These are phyloP conservation scores for Saprolegnia diclina DNA, from an alignment of 352 stramenopile species.

Conservation along the genomic window DNA sequence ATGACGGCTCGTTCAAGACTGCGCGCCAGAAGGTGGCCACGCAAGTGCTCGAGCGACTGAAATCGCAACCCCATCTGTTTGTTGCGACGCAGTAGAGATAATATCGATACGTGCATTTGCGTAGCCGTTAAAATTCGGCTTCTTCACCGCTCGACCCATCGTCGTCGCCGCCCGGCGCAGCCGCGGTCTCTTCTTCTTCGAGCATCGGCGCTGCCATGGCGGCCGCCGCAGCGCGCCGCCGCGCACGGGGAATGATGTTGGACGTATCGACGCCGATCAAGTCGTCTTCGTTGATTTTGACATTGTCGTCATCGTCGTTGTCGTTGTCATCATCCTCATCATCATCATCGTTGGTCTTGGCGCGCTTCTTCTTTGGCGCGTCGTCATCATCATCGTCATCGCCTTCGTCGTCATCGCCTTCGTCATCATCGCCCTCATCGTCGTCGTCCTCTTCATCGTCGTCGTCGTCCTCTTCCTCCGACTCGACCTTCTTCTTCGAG, in stretches of 20 bases:
- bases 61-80: background rate
- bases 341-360: conserved; percentile 33
- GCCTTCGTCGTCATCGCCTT: conserved; percentile 43
- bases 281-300: conserved; percentile 85
- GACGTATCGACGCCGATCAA: conserved; percentile 75
- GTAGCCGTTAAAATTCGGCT: conserved; percentile 62
- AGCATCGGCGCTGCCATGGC: conserved; percentile 63
- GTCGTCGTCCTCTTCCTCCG: conserved; percentile 36
- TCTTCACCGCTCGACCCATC: conserved; percentile 72
- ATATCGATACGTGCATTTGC: background rate
- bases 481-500: conserved; percentile 30
- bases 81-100: background rate
- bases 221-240: conserved; percentile 61
- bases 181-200: conserved; percentile 33
- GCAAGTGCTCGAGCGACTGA: background rate
- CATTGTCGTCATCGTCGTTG: conserved; percentile 58
- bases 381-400: conserved; percentile 35
- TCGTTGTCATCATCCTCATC: conserved; percentile 58
- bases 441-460: conserved; percentile 41
- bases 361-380: background rate
- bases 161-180: conserved; percentile 43
- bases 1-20: background rate
- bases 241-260: conserved; percentile 79
- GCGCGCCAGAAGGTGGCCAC: conserved; percentile 10
- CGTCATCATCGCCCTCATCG: conserved; percentile 35